Base-by-base conservation (phyloP, 108 stramenopile species). In the Schizochytrium sp. region DNA sequence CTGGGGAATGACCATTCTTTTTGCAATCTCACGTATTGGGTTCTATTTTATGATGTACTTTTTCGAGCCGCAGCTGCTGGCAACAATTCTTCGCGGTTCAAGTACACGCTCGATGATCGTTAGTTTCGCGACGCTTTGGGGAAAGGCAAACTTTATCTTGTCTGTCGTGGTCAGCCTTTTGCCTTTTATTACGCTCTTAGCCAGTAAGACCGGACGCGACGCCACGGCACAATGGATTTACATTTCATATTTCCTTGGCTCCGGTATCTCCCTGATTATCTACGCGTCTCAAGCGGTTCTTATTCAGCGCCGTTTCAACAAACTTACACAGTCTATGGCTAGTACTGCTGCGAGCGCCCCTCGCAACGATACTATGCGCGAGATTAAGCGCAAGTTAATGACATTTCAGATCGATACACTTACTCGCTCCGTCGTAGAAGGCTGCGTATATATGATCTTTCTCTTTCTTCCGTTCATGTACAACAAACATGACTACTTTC, bases 401-500 rank as follows among this genome's bases (percentile, higher is more conserved):
- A 28, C 64, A 7, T 69, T 83, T 83, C 76, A 83, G 3, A 47
- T 10, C 45, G 15, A 47, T 10, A 28, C 55, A 5, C 5, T 55
- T 10, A 13, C 55, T 10, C 76, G 55, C 50, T 17, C 76, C 53
- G 55, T 50, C 76, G 47, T 42, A 53, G 50, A 83, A 28, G 47
- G 50, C 15, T 2, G 10, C 28, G 10, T 83, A 10, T 83, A 47
- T 28, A 15, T 83, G 10, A 10, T 2, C 50, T 83, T 83, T 28
- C 50, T 55, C 1, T 5, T 55, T 17, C n/a, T 49, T 49, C 76
- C 76, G 53, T 83, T 55, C 76, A 38, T 83, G 10, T 83, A 83
- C 76, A 83, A 83, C 76, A 83, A 83, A 53, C 76, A 83, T 53
- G 76, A 83, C 28, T 83, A 83, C 76, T 83, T 83, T 83, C 8